Conservation (phyloP, 2,329 filamentous ascomycete genomes). For the Venturia carpophila region DNA sequence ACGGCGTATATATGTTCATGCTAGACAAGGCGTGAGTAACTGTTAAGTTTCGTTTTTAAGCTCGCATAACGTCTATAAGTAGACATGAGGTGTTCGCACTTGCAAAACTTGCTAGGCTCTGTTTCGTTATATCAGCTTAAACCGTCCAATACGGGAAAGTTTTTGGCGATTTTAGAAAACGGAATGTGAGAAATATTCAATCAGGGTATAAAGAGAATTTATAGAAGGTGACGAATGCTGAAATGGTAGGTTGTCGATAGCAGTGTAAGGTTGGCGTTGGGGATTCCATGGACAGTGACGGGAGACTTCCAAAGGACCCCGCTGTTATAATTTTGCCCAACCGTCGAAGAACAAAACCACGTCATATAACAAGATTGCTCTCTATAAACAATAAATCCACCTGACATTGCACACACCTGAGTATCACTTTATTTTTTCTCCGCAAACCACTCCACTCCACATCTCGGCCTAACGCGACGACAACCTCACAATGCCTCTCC, state of each 20-base stretch:
- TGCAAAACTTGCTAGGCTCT: not conserved
- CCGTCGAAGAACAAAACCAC: not conserved
- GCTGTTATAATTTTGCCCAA: not conserved
- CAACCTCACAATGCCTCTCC: constrained; percentile 29
- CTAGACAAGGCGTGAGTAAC: not conserved
- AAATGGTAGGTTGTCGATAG: no score
- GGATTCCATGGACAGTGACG: no score
- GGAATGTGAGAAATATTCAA: no score
- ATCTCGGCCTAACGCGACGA: not conserved
- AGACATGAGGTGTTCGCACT: not conserved
- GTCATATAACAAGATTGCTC: not conserved
- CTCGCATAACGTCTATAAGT: not conserved
- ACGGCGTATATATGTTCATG: not conserved
- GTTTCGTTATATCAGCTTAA: no score
- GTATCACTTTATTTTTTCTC: constrained; percentile 1
- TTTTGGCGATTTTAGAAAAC: no score
- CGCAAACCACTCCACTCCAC: not conserved
- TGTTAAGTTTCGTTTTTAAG: not conserved
- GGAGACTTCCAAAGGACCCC: not conserved
- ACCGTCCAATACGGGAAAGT: no score
- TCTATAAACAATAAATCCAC: not conserved
- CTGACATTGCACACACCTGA: not conserved
- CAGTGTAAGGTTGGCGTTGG: no score
- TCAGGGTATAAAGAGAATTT: no score
- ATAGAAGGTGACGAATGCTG: no score